Evolutionary conservation across 2,329 filamentous ascomycete species (phyloP).

Genomic region (Raffaelea albimanens): DNA sequence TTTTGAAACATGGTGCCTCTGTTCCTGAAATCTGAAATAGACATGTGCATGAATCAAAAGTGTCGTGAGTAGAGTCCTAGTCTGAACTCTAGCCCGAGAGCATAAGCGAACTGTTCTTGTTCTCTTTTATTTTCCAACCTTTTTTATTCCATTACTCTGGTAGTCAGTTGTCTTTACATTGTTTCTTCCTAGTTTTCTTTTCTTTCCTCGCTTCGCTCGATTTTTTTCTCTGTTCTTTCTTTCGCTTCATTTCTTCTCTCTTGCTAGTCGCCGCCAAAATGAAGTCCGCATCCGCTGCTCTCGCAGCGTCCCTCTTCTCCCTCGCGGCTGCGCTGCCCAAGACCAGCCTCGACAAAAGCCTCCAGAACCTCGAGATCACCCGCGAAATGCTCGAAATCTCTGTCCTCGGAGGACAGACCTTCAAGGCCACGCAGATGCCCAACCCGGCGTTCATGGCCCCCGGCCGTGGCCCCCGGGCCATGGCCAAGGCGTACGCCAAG

Average conservation of each 20-base stretch:
- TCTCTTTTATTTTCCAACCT: no score
- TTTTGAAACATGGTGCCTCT: no score
- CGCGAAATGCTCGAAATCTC: conserved; percentile 21
- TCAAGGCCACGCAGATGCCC: conserved; percentile 27
- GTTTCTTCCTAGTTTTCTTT: no score
- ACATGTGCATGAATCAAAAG: no score
- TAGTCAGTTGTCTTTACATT: no score
- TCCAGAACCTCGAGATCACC: background rate
- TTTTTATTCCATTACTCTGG: no score
- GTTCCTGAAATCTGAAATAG: no score
- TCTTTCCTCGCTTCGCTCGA: background rate
- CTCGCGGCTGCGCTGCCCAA: conserved; percentile 14
- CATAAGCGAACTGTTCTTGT: no score
- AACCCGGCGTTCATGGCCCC: conserved; percentile 24
- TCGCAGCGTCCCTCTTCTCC: conserved; percentile 13
- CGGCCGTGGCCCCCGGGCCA: conserved; percentile 21
- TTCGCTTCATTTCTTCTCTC: background rate
- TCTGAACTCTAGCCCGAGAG: no score
- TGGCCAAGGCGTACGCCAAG: conserved; percentile 24
- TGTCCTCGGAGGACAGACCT: conserved; percentile 28
- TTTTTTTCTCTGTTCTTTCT: background rate
- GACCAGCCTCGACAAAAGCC: no score
- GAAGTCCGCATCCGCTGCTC: conserved; percentile 5
- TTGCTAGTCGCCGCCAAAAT: background rate
- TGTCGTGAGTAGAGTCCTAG: no score